Evolutionary conservation across 306 rosid genomes (phyloP), one percentile per base, ranked within the genome.

Genomic region (Begonia fuchsioides): DNA sequence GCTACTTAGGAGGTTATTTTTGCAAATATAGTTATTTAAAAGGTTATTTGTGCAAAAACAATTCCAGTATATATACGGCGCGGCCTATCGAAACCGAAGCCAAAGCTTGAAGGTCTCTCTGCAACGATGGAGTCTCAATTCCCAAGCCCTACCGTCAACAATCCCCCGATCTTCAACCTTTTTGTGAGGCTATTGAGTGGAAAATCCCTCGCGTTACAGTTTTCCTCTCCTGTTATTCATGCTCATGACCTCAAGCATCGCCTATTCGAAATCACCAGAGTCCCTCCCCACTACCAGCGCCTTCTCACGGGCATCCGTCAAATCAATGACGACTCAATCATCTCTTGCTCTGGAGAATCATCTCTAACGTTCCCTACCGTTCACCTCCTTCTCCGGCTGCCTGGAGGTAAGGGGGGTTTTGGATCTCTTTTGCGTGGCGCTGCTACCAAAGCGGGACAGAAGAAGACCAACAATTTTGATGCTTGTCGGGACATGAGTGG

Each of bases 401-500:
- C 69, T 12, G 98, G 98, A 0, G 98, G 98, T 3, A 92, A 92
- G 64, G 98, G 98, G 19, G 98, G 98, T 43, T 92, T 92, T 47
- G 98, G 98, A 5, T 92, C 96, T 19, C 69, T 92, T 38, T 66
- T 92, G 9, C 82, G 99, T 0, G 96, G 98, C 3, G 96, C 98
- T 43, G 98, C 87, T 39, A 77, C 96, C 9, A 86, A 86, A 64
- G 96, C 93, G 0, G 95, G 96, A 50, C 95, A 85, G 83, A 92
- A 86, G 76, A 92, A 92, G 68, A 92, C 99, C 52, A 86, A 76
- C 67, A 86, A 92, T 56, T 81, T 92, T 57, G 99, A 92, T 13
- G 98, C 99, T 0, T 92, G 99, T 56, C 68, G 99, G 20, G 96
- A 92, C 38, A 92, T 92, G 99, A 92, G 99, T 15, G 99, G 99